phyloP scores from a whole-genome alignment of 192 early-diverging fungal species.

The Kickxella alabastrina region DNA sequence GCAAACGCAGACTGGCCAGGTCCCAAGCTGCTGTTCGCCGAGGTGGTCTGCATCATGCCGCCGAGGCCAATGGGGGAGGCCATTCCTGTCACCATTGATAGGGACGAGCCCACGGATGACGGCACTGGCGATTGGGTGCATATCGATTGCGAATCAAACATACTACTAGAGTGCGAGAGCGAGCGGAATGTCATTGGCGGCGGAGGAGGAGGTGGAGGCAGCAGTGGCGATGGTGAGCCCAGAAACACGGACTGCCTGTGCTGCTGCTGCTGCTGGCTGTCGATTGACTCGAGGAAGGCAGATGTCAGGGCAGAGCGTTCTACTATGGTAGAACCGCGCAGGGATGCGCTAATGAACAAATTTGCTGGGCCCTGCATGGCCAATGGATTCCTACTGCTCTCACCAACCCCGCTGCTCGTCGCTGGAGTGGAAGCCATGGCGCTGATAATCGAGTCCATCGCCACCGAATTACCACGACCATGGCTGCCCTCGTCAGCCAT shows the following conservation, averaged over 20 bases:
- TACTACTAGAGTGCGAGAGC: slow-evolving; percentile 18
- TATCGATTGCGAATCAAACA: slow-evolving; percentile 17
- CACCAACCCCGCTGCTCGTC: neutral
- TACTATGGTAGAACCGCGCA: no score
- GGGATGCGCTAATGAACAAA: neutral
- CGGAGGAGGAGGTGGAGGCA: slow-evolving; percentile 9
- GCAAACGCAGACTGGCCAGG: no score
- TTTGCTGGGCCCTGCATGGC: neutral
- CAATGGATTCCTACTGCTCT: neutral
- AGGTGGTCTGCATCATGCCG: slow-evolving; percentile 1
- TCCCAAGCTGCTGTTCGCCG: neutral
- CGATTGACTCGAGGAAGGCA: slow-evolving; percentile 16
- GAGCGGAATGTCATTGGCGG: slow-evolving; percentile 28
- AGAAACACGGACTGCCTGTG: slow-evolving; percentile 15
- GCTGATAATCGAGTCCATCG: slow-evolving; percentile 5
- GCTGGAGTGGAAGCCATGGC: neutral
- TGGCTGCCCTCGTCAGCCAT: no score
- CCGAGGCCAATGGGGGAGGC: no score
- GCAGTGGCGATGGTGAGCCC: slow-evolving; percentile 20
- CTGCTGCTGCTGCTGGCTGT: slow-evolving; percentile 6
- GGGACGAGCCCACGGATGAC: slow-evolving; percentile 1
- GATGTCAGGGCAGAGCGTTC: slow-evolving; percentile 4
- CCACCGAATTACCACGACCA: neutral
- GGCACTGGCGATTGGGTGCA: no score
- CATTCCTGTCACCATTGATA: slow-evolving; percentile 16